Percentiles rank a stretch among this genome's conserved stretches.
phyloP scores from a whole-genome alignment of 2,329 filamentous ascomycete species.

The Scedosporium dehoogii region DNA sequence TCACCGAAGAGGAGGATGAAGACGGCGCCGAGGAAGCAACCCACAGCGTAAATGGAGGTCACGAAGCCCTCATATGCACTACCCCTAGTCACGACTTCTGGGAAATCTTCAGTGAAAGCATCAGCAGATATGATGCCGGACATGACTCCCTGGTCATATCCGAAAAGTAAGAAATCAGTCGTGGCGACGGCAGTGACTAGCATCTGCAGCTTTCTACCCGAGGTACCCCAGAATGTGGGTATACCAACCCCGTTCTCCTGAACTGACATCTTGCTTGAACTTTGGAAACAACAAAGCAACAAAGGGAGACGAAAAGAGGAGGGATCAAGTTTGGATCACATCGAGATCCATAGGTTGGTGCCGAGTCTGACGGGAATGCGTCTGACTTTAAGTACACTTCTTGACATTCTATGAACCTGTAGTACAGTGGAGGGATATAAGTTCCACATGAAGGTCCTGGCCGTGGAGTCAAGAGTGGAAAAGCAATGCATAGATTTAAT shows the following conservation, averaged over 20 bases:
- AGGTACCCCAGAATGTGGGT: constrained; percentile 47
- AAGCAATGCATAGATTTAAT: neutral
- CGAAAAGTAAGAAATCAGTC: constrained; percentile 52
- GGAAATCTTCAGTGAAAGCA: constrained; percentile 39
- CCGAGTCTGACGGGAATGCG: neutral
- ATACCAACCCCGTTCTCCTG: neutral
- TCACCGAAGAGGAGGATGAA: constrained; percentile 38
- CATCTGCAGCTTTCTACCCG: constrained; percentile 44
- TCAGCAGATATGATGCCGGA: constrained; percentile 41
- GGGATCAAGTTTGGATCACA: neutral
- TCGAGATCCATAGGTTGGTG: neutral
- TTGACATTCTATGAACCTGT: neutral
- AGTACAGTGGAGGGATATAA: neutral
- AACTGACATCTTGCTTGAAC: neutral
- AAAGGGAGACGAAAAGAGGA: neutral
- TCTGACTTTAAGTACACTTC: neutral
- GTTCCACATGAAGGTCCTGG: neutral
- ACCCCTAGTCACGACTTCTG: constrained; percentile 8
- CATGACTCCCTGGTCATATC: constrained; percentile 48
- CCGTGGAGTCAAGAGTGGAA: neutral
- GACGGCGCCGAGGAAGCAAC: constrained; percentile 7
- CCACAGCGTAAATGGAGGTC: constrained; percentile 6
- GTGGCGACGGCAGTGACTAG: constrained; percentile 54
- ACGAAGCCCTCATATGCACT: constrained; percentile 8
- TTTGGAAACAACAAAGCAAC: neutral